These are phyloP conservation scores for Ophiocordyceps australis DNA, from an alignment of 2,329 filamentous ascomycete genomes.

Conservation along the genomic window DNA sequence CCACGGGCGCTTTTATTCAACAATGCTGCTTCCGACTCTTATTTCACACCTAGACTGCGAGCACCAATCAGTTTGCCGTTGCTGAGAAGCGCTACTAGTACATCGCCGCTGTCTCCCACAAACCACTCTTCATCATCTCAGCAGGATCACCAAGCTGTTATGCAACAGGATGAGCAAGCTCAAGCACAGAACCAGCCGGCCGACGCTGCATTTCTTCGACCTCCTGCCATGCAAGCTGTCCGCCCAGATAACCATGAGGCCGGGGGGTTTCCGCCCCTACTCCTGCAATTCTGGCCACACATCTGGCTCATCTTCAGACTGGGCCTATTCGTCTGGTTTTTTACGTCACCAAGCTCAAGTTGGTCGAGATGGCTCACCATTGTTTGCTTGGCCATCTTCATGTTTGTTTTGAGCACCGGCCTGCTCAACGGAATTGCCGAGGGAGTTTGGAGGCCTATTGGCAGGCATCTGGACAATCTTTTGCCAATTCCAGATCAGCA, in stretches of 20 bases:
- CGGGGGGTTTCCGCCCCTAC: constrained; percentile 12
- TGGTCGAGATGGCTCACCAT: constrained; percentile 42
- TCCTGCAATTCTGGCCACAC: constrained; percentile 33
- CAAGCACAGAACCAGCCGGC: constrained; percentile 2
- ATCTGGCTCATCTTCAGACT: constrained; percentile 43
- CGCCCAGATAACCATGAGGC: constrained; percentile 21
- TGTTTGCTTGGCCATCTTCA: constrained; percentile 29
- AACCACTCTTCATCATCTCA: constrained; percentile 1
- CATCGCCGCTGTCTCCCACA: constrained; percentile 2
- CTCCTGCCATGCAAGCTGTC: constrained; percentile 7
- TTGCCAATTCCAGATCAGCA: constrained; percentile 30
- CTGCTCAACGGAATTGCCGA: constrained; percentile 36
- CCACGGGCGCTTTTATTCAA: constrained; percentile 39
- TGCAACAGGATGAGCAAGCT: constrained; percentile 6
- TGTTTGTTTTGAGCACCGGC: constrained; percentile 43
- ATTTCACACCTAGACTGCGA: constrained; percentile 25
- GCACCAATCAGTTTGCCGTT: constrained; percentile 10
- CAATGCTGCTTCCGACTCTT: constrained; percentile 26
- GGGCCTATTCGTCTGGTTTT: constrained; percentile 44
- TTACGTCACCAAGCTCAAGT: constrained; percentile 36
- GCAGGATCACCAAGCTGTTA: constrained; percentile 1
- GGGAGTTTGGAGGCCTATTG: constrained; percentile 35
- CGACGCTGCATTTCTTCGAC: constrained; percentile 3
- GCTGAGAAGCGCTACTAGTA: constrained; percentile 6
- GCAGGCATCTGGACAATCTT: constrained; percentile 39